phyloP scores from a whole-genome alignment of 192 early-diverging fungal species.

The Linnemannia hyalina region DNA sequence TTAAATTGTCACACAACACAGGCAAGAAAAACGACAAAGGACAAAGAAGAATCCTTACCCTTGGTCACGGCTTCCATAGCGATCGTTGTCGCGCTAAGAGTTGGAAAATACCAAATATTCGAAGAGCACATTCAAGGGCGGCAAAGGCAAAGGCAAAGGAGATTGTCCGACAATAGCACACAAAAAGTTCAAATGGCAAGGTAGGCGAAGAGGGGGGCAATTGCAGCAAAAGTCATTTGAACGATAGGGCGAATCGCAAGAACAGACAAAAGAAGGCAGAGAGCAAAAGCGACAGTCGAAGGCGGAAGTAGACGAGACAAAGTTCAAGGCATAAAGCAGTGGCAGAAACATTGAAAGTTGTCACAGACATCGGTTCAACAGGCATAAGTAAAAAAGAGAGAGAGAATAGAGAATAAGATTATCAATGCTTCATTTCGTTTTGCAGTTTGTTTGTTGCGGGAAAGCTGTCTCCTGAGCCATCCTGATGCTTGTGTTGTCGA shows the following conservation, averaged over 20 bases:
- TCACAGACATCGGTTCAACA: conserved; percentile 6
- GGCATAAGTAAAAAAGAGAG: conserved; percentile 15
- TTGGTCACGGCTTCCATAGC: conserved; percentile 48
- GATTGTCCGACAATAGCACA: background rate
- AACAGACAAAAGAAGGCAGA: background rate
- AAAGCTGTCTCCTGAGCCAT: conserved; percentile 1
- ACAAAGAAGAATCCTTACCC: conserved; percentile 18
- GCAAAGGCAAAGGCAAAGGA: conserved; percentile 14
- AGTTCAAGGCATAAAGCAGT: conserved; percentile 10
- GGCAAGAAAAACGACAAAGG: background rate
- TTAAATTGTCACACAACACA: background rate
- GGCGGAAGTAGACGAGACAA: background rate
- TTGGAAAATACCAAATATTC: conserved; percentile 21
- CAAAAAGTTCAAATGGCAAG: background rate
- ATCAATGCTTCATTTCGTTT: conserved; percentile 35
- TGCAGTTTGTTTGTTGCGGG: background rate
- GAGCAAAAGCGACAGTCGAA: conserved; percentile 1
- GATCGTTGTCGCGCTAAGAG: conserved; percentile 54
- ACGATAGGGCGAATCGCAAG: background rate
- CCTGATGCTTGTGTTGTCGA: background rate
- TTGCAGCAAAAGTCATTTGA: conserved; percentile 2
- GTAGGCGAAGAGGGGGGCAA: background rate
- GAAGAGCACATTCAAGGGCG: conserved; percentile 15
- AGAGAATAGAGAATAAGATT: conserved; percentile 30
- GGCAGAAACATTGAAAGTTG: conserved; percentile 7